A percentile compares a stretch with the other conserved stretches of the same genome.
Evolutionary conservation across 2,329 filamentous ascomycete species (phyloP).

Genomic region (Myriangium duriaei): DNA sequence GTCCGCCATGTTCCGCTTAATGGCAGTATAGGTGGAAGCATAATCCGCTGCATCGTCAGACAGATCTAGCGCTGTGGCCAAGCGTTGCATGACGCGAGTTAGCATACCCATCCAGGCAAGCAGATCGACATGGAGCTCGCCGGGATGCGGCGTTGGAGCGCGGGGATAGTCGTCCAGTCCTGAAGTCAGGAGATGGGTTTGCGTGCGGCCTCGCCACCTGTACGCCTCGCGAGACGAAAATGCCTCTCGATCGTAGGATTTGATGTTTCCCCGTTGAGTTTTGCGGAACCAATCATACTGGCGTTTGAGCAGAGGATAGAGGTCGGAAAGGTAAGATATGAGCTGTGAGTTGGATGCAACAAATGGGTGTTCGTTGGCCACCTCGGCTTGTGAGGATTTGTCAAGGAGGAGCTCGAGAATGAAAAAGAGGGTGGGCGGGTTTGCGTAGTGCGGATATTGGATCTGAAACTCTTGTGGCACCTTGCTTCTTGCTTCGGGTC

Average conservation of each 20-base stretch:
- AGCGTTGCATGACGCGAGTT: conserved; percentile 70
- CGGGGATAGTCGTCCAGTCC: conserved; percentile 95
- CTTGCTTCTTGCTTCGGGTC: conserved; percentile 82
- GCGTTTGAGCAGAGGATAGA: conserved; percentile 77
- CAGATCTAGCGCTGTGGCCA: conserved; percentile 63
- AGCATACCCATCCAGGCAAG: conserved; percentile 98
- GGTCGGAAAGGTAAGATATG: conserved; percentile 58
- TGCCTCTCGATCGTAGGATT: conserved; percentile 77
- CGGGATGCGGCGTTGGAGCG: conserved; percentile 83
- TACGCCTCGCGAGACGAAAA: conserved; percentile 88
- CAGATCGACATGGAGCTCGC: conserved; percentile 87
- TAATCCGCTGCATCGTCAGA: conserved; percentile 65
- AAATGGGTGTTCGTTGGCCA: conserved; percentile 10
- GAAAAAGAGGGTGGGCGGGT: conserved; percentile 89
- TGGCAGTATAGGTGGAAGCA: conserved; percentile 58
- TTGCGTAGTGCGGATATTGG: conserved; percentile 95
- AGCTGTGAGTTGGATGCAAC: conserved; percentile 51
- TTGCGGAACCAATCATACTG: conserved; percentile 93
- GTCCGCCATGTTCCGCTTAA: conserved; percentile 76
- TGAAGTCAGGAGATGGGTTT: conserved; percentile 78
- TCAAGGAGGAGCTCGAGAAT: conserved; percentile 74
- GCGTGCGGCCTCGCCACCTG: conserved; percentile 83
- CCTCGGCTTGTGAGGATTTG: conserved; percentile 46
- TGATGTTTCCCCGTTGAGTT: conserved; percentile 82
- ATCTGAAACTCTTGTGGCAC: conserved; percentile 86